Evolutionary conservation across 495 filamentous ascomycete genomes (phyloP), one percentile per base, ranked within the genome.

Genomic region (Annulohypoxylon moriforme): DNA sequence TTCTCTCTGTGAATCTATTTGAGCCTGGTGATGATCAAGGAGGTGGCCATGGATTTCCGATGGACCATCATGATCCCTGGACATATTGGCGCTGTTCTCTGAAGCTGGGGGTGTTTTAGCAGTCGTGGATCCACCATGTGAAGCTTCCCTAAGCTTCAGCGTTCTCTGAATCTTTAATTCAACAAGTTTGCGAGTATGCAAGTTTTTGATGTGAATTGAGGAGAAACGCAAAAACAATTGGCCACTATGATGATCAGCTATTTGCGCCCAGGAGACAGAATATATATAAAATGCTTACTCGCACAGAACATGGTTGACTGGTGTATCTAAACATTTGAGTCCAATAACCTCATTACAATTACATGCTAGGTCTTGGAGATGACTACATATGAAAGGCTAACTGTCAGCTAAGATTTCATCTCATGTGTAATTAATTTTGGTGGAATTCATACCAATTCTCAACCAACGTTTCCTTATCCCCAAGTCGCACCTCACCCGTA

Each of bases 281-380:
- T 11, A 22, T 6, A 31, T 8, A 31, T 18, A 11, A 40, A 49
- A n/a, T n/a, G 67, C 76, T 60, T 66, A 80, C 82, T 70, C 25
- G n/a, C 77, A 33, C 27, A 83, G 44, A 34, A 79, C 78, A 58
- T 83, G 79, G 56, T 80, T 80, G 0, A 74, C 66, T 0, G 79
- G 77, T 1, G 77, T 74, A 0, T 71, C 60, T 18, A 81, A 6
- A 60, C 75, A 81, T 16, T 65, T 73, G 1, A 77, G 58, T 8
- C 81, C 81, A 1, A 83, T 27, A 0, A 73, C 20, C 4, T 67
- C 55, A 18, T 18, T 14, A 36, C 81, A 84, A 24, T 31, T 13
- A 53, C 82, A 84, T 7, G 68, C 67, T 22, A 80, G 57, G 42
- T 76, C 71, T 59, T 79, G 80, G 4, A 81, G 42, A 18, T 71